Conservation (phyloP, 768 basidiomycete species). For the Boletus eberwhitei region DNA sequence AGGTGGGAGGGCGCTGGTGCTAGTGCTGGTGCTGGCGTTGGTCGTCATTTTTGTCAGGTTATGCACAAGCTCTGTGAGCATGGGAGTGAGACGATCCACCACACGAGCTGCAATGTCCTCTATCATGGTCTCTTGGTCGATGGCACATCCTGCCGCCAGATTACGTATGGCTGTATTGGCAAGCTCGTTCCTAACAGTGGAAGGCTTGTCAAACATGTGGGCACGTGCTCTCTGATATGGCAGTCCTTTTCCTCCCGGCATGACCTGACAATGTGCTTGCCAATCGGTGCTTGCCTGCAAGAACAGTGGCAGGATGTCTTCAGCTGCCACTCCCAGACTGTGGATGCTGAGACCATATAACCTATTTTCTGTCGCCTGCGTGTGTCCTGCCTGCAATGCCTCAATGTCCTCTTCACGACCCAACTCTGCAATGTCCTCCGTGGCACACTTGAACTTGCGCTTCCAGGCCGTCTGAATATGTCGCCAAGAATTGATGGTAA, state of each 20-base stretch:
- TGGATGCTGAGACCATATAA: constrained; percentile 1
- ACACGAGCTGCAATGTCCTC: background rate
- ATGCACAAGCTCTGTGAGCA: background rate
- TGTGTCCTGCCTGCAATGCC: background rate
- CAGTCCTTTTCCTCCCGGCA: background rate
- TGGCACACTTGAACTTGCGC: background rate
- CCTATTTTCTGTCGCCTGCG: background rate
- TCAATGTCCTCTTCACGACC: background rate
- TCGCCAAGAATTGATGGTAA: background rate
- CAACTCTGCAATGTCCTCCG: background rate
- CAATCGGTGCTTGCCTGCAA: background rate
- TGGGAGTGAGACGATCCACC: background rate
- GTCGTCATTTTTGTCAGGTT: no score
- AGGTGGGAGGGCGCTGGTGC: no score
- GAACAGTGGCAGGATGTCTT: background rate
- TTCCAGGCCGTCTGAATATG: constrained; percentile 1
- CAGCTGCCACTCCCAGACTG: background rate
- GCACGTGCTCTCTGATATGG: background rate
- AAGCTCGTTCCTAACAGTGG: no score
- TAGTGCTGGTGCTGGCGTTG: no score
- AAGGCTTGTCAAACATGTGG: background rate
- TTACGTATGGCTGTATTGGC: background rate
- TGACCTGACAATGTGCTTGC: background rate
- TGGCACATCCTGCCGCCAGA: background rate
- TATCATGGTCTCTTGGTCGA: background rate